Percentiles rank a stretch among this genome's conserved stretches.
These are phyloP conservation scores for Silybum marianum DNA, from an alignment of 129 eudicot genomes.

Conservation along the genomic window DNA sequence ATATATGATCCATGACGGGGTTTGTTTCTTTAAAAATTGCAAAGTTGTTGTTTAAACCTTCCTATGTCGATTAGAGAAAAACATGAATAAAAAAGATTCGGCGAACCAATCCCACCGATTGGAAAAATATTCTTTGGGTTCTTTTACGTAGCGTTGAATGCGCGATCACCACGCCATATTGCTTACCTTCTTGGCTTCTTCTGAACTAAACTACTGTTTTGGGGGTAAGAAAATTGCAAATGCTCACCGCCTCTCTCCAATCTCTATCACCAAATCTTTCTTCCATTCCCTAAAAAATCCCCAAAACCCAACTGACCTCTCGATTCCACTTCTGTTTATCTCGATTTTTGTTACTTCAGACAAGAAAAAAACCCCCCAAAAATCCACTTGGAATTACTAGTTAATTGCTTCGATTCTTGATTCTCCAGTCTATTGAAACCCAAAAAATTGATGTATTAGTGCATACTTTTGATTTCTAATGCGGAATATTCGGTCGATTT, in stretches of 20 bases:
- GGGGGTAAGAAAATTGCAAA: background rate
- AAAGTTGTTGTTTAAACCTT: too few species aligned
- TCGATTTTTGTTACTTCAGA: background rate
- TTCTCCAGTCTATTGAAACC: background rate
- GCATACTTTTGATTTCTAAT: background rate
- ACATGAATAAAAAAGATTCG: background rate
- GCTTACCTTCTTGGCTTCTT: background rate
- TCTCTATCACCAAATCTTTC: constrained; percentile 16
- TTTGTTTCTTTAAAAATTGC: too few species aligned
- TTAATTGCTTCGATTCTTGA: background rate
- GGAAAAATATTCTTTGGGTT: background rate
- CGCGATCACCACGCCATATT: constrained; percentile 26
- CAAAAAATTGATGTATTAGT: background rate
- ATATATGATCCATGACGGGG: too few species aligned
- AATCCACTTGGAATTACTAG: constrained; percentile 9
- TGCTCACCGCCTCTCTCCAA: background rate
- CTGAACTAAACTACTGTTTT: background rate
- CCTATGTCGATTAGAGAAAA: too few species aligned
- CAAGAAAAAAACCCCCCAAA: background rate
- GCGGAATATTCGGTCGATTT: constrained; percentile 5
- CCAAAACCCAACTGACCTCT: constrained; percentile 14
- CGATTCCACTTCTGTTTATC: background rate
- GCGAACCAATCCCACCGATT: background rate
- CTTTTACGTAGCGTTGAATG: background rate
- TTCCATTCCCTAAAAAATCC: constrained; percentile 2